Conservation (phyloP, 257 asterid genomes). For the Cruciata laevipes region DNA sequence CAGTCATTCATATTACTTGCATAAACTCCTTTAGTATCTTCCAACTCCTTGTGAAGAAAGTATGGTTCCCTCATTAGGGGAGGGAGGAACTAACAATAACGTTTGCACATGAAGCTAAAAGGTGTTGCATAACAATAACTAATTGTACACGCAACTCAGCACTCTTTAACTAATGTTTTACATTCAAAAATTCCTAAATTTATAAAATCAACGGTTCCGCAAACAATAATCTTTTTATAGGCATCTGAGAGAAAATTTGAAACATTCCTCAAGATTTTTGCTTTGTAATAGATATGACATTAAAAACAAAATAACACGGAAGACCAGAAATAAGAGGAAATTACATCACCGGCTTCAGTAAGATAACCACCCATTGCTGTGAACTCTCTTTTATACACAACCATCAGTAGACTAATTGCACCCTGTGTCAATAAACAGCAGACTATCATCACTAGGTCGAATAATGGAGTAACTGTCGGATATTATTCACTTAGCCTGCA, state of each 20-base stretch:
- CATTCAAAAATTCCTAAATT: neutral
- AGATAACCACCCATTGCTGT: constrained; percentile 95
- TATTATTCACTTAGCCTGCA: constrained; percentile 11
- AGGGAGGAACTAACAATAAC: too few species aligned
- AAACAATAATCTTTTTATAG: neutral
- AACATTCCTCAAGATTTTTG: neutral
- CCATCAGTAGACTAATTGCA: constrained; percentile 88
- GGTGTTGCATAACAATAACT: too few species aligned
- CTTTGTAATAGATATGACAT: neutral
- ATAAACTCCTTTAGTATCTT: too few species aligned
- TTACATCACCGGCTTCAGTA: constrained; percentile 99
- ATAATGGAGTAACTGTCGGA: constrained; percentile 4
- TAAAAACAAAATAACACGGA: neutral
- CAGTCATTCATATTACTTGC: too few species aligned
- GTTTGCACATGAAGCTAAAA: too few species aligned
- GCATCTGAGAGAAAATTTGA: neutral
- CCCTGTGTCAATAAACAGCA: constrained; percentile 46
- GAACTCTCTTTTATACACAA: constrained; percentile 79
- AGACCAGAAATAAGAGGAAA: constrained; percentile 20
- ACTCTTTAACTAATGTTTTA: neutral
- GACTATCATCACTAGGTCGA: neutral
- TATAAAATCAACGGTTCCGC: neutral
- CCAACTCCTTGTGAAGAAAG: too few species aligned
- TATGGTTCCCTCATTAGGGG: too few species aligned
- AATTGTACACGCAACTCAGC: neutral